A percentile compares a stretch with the other conserved stretches of the same genome.
These are phyloP conservation scores for Saprolegnia diclina DNA, from an alignment of 352 stramenopile genomes.

Conservation along the genomic window DNA sequence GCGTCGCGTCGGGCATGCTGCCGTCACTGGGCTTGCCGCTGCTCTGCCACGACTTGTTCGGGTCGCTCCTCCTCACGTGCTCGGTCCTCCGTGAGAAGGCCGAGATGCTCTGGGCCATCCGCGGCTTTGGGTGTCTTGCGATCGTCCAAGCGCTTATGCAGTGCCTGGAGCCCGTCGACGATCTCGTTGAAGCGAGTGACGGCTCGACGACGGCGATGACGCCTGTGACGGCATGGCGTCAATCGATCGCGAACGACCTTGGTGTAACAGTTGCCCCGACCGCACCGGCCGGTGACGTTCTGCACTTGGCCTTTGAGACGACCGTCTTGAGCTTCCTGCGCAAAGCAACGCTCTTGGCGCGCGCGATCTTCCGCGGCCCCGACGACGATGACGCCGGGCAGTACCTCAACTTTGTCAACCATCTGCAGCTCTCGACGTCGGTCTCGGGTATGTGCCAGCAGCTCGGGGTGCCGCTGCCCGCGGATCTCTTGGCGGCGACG, in stretches of 20 bases:
- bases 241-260: background rate
- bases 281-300: constrained; percentile 44
- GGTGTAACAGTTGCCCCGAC: background rate
- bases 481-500: constrained; percentile 39
- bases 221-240: background rate
- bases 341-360: constrained; percentile 66
- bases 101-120: constrained; percentile 73
- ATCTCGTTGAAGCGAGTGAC: constrained; percentile 30
- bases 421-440: constrained; percentile 65
- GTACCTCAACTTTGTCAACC: constrained; percentile 77
- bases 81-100: constrained; percentile 71
- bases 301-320: constrained; percentile 68
- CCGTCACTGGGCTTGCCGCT: constrained; percentile 47
- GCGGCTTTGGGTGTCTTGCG: constrained; percentile 66
- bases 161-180: constrained; percentile 42
- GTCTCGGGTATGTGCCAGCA: constrained; percentile 71
- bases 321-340: constrained; percentile 67
- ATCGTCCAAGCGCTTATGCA: constrained; percentile 76
- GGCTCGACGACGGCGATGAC: background rate
- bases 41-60: constrained; percentile 69
- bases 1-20: background rate
- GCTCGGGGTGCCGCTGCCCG: constrained; percentile 55
- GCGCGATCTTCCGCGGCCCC: constrained; percentile 70
- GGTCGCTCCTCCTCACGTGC: constrained; percentile 58
- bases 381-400: constrained; percentile 64